Evolutionary conservation across 129 eudicot genomes (phyloP), one percentile per base, ranked within the genome.

Genomic region (Dittrichia graveolens): DNA sequence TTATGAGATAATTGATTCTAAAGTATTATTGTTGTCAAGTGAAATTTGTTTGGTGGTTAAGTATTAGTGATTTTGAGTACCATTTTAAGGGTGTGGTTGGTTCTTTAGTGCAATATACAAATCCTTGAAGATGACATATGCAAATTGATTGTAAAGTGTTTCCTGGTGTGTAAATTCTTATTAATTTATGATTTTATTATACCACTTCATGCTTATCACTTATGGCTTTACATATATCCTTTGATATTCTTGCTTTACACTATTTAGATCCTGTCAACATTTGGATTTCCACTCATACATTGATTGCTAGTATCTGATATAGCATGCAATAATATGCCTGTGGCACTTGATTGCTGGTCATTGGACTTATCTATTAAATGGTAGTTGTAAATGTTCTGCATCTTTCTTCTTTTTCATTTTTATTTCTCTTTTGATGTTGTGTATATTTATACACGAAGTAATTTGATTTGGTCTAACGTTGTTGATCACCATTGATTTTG

Each of bases 401-500:
- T 71, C n/a, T 56, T 68, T 52, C 1, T 6, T 43, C 6, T 13
- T 66, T 66, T 34, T 41, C 16, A 18, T 7, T 45, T 63, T 24
- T 14, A 7, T 7, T 60, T 8, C 3, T 57, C 7, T 55, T 62
- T 54, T 6, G 7, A 34, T 47, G 34, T 11, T 34, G 11, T 6
- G 9, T 71, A 35, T 7, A 45, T 35, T 59, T 31, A 57, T 4
- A 5, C 3, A 7, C 8, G 5, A 38, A 16, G 42, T 15, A 13
- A n/a, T 35, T 44, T 10, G 49, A 19, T 37, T 10, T 18, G 46
- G 49, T 39, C 45, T 68, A 44, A 61, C 34, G 47, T 44, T 44
- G 24, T 50, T 35, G 44, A 43, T 31, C 59, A 50, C 31, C 0
- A 43, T 46, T 69, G 52, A 18, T 65, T 37, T 37, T 83, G 83